Evolutionary conservation across 129 eudicot genomes (phyloP).

Genomic region (Gnaphalium uliginosum): DNA sequence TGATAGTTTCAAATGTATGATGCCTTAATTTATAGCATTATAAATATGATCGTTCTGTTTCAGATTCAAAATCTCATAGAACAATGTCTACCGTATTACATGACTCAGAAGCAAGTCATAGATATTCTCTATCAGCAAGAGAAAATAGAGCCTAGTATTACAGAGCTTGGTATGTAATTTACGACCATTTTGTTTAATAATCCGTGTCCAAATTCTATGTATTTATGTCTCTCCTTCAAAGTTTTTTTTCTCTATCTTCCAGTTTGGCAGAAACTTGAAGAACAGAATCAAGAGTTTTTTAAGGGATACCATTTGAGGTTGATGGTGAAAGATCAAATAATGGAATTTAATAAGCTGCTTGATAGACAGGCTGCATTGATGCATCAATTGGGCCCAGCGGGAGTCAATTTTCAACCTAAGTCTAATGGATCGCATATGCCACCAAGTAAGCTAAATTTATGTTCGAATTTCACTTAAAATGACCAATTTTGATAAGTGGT

Average conservation of each 20-base stretch:
- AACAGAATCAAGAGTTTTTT: conserved; percentile 85
- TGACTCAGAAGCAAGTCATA: conserved; percentile 73
- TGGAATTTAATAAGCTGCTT: conserved; percentile 77
- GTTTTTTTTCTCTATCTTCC: conserved; percentile 10
- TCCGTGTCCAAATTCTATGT: not conserved
- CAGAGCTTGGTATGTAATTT: conserved; percentile 67
- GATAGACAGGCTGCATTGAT: conserved; percentile 69
- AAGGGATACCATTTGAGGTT: conserved; percentile 71
- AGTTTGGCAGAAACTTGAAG: conserved; percentile 92
- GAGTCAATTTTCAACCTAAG: conserved; percentile 44
- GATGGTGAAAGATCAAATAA: conserved; percentile 83
- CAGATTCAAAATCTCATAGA: conserved; percentile 92
- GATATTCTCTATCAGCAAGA: conserved; percentile 55
- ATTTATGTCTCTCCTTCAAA: conserved; percentile 6
- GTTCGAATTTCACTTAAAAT: not conserved
- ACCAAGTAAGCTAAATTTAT: conserved; percentile 48
- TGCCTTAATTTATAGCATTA: not conserved
- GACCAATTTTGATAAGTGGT: not conserved
- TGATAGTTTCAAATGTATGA: not conserved
- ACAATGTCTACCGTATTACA: conserved; percentile 70
- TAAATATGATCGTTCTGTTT: not conserved
- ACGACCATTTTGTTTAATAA: not conserved
- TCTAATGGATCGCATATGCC: conserved; percentile 66
- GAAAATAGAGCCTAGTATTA: conserved; percentile 69
- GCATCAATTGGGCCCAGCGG: conserved; percentile 49